Base-by-base conservation (phyloP, 2,329 filamentous ascomycete genomes). In the Blastomyces gilchristii region DNA sequence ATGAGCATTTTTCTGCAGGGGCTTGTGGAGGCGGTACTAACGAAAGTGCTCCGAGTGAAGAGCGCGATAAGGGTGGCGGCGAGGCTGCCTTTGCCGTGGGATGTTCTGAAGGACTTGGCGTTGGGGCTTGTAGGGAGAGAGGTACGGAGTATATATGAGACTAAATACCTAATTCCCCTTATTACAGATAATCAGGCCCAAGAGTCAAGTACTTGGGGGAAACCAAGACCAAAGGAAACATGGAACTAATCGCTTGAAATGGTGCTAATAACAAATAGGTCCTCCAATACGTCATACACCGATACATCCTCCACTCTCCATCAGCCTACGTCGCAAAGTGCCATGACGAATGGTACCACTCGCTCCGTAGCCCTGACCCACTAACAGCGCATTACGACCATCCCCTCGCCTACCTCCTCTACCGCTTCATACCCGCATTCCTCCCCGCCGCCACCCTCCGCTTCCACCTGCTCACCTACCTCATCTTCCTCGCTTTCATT, bases 251-350 rank as follows among this genome's bases (percentile, higher is more conserved):
- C 53, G 22, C 50, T 63, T 72, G 41, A 57, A 57, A 74, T 4
- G 47, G 3, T 28, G 47, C 22, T 28, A 64, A 68, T 2, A 18
- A 34, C 57, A 2, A 39, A 16, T 63, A 90, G 77, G 69, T 85
- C 7, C 71, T 91, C 12, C 83, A 86, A 63, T 96, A 95, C 73
- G 82, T 85, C 68, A 80, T 90, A 67, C 91, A 96, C 76, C 86
- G 88, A 60, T 83, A 83, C 70, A 64, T 87, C 34, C 81, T 96
- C 9, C 91, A 96, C 75, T 81, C 57, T 76, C 34, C 71, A 65
- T 70, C 58, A 60, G 68, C 61, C 81, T 79, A 70, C 77, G 77
- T 69, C 85, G 90, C 75, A 74, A 79, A 66, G 43, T 66, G 75
- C 70, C 84, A 87, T 68, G 65, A 74, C 25, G 68, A 70, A 43